phyloP scores from a whole-genome alignment of 441 rosid species.

The Arabidopsis hybrid region DNA sequence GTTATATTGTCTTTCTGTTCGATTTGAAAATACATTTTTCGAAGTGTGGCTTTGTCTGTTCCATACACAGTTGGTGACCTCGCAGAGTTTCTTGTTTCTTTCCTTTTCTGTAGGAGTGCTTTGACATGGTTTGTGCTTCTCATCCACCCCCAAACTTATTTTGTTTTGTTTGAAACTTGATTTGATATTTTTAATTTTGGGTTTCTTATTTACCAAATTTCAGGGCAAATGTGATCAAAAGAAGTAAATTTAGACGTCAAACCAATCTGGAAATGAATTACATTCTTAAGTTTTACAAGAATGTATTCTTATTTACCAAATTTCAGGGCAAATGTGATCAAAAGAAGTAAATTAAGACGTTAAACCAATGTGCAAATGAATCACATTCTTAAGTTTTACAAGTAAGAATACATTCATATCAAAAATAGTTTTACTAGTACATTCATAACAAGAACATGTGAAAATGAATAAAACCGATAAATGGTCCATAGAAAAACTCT shows the following conservation, averaged over 20 bases:
- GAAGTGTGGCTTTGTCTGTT: slow-evolving; percentile 34
- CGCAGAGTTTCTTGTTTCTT: slow-evolving; percentile 1
- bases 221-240: background rate
- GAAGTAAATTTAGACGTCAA: no score
- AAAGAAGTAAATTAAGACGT: no score
- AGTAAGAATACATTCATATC: no score
- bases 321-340: background rate
- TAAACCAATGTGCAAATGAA: no score
- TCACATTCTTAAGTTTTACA: no score
- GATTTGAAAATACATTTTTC: slow-evolving; percentile 18
- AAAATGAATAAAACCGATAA: no score
- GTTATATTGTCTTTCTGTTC: slow-evolving; percentile 24
- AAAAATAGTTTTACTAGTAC: no score
- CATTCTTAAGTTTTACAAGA: no score
- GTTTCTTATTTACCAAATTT: background rate
- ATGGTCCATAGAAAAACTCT: no score
- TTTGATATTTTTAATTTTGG: background rate
- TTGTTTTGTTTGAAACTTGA: slow-evolving; percentile 13
- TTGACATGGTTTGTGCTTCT: slow-evolving; percentile 29
- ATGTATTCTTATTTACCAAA: background rate
- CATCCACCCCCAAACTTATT: background rate
- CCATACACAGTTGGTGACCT: background rate
- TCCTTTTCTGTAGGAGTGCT: slow-evolving; percentile 22
- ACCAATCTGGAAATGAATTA: no score
- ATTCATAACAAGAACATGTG: no score